phyloP scores from a whole-genome alignment of 306 rosid genomes.

The Vigna reflexopilosa region DNA sequence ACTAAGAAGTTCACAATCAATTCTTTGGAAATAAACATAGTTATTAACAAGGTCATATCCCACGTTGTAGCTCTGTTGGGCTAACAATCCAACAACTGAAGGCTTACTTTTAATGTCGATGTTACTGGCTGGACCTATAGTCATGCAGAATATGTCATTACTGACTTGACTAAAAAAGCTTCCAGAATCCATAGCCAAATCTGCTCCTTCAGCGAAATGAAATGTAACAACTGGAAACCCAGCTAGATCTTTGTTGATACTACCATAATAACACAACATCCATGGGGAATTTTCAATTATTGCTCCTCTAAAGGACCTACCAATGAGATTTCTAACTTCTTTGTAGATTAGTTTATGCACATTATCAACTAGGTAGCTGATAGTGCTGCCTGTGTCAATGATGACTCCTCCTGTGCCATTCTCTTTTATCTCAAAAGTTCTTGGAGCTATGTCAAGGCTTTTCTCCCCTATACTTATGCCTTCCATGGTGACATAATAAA shows the following conservation, averaged over 20 bases:
- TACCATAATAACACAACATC: slow-evolving; percentile 46
- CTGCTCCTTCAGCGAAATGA: slow-evolving; percentile 50
- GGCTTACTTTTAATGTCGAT: background rate
- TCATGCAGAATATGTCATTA: slow-evolving; percentile 40
- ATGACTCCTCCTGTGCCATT: slow-evolving; percentile 55
- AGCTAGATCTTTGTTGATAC: slow-evolving; percentile 32
- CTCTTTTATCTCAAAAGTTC: slow-evolving; percentile 35
- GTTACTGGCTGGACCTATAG: slow-evolving; percentile 7
- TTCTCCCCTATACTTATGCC: slow-evolving; percentile 56
- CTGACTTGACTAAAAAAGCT: slow-evolving; percentile 39
- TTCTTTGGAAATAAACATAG: slow-evolving; percentile 47
- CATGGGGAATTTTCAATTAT: background rate
- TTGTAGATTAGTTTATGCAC: slow-evolving; percentile 17
- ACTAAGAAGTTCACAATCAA: slow-evolving; percentile 53
- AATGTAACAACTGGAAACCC: slow-evolving; percentile 55
- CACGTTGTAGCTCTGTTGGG: slow-evolving; percentile 56
- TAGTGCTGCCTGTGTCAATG: slow-evolving; percentile 48
- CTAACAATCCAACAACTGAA: slow-evolving; percentile 49
- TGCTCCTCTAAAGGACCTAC: background rate
- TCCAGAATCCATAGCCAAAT: slow-evolving; percentile 43
- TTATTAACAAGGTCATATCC: slow-evolving; percentile 45
- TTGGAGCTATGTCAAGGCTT: slow-evolving; percentile 38
- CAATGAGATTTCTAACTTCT: slow-evolving; percentile 38
- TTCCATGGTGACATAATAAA: slow-evolving; percentile 50
- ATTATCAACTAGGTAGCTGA: slow-evolving; percentile 36